phyloP scores from a whole-genome alignment of 2,329 filamentous ascomycete species.

The Didymella glomerata region DNA sequence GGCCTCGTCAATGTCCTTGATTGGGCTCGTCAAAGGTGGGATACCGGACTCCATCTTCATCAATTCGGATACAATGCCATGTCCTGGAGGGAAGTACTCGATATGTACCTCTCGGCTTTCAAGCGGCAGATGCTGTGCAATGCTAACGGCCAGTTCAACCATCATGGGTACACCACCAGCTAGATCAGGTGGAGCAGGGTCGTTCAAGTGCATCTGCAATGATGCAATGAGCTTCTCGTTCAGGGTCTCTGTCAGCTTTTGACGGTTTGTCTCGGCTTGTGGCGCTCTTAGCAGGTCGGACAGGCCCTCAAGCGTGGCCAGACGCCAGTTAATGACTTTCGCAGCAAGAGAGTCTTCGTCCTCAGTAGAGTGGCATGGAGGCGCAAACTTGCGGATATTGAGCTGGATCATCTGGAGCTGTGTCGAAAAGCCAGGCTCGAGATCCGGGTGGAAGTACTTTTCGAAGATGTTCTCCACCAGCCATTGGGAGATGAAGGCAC shows the following conservation, averaged over 20 bases:
- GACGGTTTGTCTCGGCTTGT: slow-evolving; percentile 71
- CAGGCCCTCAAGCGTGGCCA: slow-evolving; percentile 93
- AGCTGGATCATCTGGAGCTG: slow-evolving; percentile 87
- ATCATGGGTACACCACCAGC: slow-evolving; percentile 92
- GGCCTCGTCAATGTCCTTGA: slow-evolving; percentile 52
- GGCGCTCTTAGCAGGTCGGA: slow-evolving; percentile 72
- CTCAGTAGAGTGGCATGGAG: slow-evolving; percentile 78
- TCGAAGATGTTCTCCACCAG: slow-evolving; percentile 91
- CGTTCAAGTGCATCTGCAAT: slow-evolving; percentile 76
- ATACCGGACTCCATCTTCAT: slow-evolving; percentile 82
- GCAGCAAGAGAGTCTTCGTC: slow-evolving; percentile 87
- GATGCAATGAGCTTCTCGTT: slow-evolving; percentile 74
- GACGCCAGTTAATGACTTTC: slow-evolving; percentile 91
- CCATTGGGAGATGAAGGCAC: slow-evolving; percentile 89
- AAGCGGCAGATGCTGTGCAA: slow-evolving; percentile 84
- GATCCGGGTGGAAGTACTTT: slow-evolving; percentile 87
- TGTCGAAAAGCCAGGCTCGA: slow-evolving; percentile 78
- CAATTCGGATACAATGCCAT: slow-evolving; percentile 71
- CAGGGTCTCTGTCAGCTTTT: slow-evolving; percentile 64
- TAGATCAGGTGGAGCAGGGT: slow-evolving; percentile 81
- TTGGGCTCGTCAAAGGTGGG: slow-evolving; percentile 56
- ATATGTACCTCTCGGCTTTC: slow-evolving; percentile 92
- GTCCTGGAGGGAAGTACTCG: slow-evolving; percentile 82
- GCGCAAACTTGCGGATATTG: slow-evolving; percentile 81
- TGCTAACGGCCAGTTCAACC: slow-evolving; percentile 85